A percentile compares a stretch with the other conserved stretches of the same genome.
phyloP scores from a whole-genome alignment of 768 basidiomycete genomes.

The Coprinopsis cinerea region DNA sequence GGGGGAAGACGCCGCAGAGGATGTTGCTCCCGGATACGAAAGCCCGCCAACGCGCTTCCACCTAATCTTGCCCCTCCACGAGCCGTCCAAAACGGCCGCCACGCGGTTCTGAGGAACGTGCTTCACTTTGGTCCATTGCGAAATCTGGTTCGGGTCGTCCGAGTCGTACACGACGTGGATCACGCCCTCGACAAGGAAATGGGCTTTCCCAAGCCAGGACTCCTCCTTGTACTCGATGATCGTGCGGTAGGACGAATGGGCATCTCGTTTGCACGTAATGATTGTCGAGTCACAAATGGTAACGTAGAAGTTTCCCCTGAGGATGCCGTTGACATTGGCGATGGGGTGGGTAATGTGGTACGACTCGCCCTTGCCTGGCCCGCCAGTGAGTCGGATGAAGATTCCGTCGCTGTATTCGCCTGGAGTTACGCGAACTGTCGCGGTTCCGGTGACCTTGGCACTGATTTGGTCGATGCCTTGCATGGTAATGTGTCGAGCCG shows the following conservation, averaged over 20 bases:
- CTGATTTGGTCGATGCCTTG: constrained; percentile 88
- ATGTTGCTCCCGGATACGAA: constrained; percentile 35
- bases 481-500: constrained; percentile 64
- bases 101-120: constrained; percentile 78
- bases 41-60: constrained; percentile 60
- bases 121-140: constrained; percentile 81
- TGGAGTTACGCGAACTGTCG: constrained; percentile 69
- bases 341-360: constrained; percentile 90
- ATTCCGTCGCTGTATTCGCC: constrained; percentile 87
- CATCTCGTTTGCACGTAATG: constrained; percentile 72
- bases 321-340: constrained; percentile 86
- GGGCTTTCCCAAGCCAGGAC: constrained; percentile 89
- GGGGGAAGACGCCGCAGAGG: constrained; percentile 42
- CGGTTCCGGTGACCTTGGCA: constrained; percentile 84
- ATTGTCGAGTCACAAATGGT: constrained; percentile 77
- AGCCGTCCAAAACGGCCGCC: constrained; percentile 81
- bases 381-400: constrained; percentile 72
- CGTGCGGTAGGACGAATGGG: constrained; percentile 46
- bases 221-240: constrained; percentile 97
- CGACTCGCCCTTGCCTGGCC: constrained; percentile 66
- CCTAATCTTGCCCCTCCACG: constrained; percentile 78
- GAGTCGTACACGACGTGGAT: constrained; percentile 71
- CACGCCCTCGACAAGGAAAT: constrained; percentile 82
- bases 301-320: constrained; percentile 88
- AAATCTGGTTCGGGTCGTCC: constrained; percentile 47